Percentiles rank a stretch among this genome's conserved stretches.
Evolutionary conservation across 805 yeast genomes (phyloP).

Genomic region (Wickerhamiella australiensis): DNA sequence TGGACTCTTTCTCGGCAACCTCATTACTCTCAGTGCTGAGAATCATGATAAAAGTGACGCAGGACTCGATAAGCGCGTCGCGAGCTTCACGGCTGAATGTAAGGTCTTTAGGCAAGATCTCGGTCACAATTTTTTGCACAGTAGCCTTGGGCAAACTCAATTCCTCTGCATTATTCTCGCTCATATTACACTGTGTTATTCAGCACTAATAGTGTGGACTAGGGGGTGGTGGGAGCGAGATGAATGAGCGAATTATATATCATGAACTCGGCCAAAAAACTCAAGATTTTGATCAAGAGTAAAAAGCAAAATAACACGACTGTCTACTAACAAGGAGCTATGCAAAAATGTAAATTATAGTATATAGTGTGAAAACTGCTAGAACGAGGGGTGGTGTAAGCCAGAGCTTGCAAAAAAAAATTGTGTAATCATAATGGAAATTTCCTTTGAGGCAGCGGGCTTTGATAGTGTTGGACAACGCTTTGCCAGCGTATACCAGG

Average conservation of each 20-base stretch:
- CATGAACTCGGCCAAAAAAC: no score
- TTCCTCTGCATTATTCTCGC: slow-evolving; percentile 26
- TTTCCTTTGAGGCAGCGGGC: slow-evolving; percentile 21
- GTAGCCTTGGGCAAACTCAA: slow-evolving; percentile 50
- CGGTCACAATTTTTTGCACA: slow-evolving; percentile 86
- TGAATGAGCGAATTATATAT: no score
- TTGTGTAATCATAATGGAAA: slow-evolving; percentile 11
- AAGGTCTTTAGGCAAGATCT: slow-evolving; percentile 76
- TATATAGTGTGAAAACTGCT: no score
- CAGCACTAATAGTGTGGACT: no score
- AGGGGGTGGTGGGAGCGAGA: no score
- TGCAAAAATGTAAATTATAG: no score
- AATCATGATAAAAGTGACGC: slow-evolving; percentile 92
- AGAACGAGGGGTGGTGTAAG: no score
- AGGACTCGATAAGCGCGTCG: slow-evolving; percentile 90
- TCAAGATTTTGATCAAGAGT: no score
- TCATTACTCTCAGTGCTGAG: slow-evolving; percentile 87
- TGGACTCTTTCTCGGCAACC: slow-evolving; percentile 89
- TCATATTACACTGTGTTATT: slow-evolving; percentile 16
- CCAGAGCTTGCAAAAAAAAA: neutral
- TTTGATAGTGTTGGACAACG: slow-evolving; percentile 54
- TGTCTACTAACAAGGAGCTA: no score
- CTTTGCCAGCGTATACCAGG: slow-evolving; percentile 52
- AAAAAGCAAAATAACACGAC: no score
- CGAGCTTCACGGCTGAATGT: slow-evolving; percentile 87